phyloP scores from a whole-genome alignment of 306 rosid genomes.

The Alnus rubra region DNA sequence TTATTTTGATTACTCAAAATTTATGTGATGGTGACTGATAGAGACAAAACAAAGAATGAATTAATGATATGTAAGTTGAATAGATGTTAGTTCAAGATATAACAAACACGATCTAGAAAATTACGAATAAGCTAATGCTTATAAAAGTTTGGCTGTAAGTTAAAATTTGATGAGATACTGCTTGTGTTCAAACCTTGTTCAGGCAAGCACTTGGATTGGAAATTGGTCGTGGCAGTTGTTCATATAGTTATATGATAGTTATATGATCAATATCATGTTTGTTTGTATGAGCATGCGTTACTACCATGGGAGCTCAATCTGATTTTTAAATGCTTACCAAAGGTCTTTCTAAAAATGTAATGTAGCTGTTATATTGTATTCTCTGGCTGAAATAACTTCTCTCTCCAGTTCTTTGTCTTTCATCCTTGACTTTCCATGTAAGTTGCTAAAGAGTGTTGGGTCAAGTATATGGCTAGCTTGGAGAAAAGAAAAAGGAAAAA shows the following conservation, averaged over 20 bases:
- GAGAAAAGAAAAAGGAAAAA: no score
- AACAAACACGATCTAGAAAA: no score
- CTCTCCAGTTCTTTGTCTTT: no score
- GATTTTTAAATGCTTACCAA: background rate
- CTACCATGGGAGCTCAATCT: background rate
- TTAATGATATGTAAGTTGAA: no score
- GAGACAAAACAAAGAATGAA: background rate
- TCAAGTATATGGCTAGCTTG: background rate
- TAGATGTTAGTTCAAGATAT: no score
- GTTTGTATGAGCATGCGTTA: background rate
- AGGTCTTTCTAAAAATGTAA: background rate
- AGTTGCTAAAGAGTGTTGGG: background rate
- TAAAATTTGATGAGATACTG: background rate
- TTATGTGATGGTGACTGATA: background rate
- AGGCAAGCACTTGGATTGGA: background rate
- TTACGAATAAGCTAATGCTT: background rate
- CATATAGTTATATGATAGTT: background rate
- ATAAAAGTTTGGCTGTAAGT: background rate
- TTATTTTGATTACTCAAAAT: background rate
- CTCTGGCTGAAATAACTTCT: no score
- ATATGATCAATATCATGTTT: background rate
- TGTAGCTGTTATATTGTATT: no score
- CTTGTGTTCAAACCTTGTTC: background rate
- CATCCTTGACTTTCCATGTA: no score
- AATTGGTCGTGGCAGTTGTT: background rate